phyloP scores from a whole-genome alignment of 805 yeast genomes.

The Lipomyces sp. region DNA sequence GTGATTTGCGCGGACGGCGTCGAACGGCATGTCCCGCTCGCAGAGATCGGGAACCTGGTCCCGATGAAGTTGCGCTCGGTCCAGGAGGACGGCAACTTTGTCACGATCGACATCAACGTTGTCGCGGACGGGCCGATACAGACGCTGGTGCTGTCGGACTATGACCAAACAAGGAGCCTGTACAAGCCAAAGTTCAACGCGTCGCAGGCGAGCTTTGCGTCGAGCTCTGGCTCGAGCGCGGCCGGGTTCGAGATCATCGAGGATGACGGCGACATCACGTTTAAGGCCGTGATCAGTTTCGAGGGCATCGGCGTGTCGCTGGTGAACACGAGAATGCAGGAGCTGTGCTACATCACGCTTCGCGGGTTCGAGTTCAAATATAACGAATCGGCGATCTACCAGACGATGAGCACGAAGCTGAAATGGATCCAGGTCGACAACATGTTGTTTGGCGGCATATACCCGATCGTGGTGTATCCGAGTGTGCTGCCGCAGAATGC shows the following conservation, averaged over 20 bases:
- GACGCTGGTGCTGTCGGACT: conserved; percentile 76
- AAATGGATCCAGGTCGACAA: conserved; percentile 97
- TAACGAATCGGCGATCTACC: conserved; percentile 80
- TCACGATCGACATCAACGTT: conserved; percentile 74
- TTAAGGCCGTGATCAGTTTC: conserved; percentile 58
- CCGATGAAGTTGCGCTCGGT: conserved; percentile 77
- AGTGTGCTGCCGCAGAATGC: conserved; percentile 81
- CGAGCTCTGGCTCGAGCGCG: conserved; percentile 11
- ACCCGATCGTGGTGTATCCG: conserved; percentile 86
- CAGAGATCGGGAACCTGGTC: conserved; percentile 86
- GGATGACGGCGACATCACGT: conserved; percentile 52
- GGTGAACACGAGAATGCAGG: conserved; percentile 66
- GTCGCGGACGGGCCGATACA: conserved; percentile 96
- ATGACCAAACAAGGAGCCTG: conserved; percentile 72
- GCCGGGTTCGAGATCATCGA: conserved; percentile 38
- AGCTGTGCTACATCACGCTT: conserved; percentile 76
- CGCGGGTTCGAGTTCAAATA: conserved; percentile 78
- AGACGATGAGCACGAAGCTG: conserved; percentile 71
- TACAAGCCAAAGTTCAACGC: conserved; percentile 50
- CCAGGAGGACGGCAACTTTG: conserved; percentile 41
- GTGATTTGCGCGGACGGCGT: conserved; percentile 67
- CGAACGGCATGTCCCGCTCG: conserved; percentile 76
- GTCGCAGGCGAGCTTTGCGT: conserved; percentile 24
- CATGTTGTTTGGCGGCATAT: conserved; percentile 81
- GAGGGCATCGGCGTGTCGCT: conserved; percentile 83